These are phyloP conservation scores for Paramyrothecium sp. DNA, from an alignment of 2,329 filamentous ascomycete species.

Conservation along the genomic window DNA sequence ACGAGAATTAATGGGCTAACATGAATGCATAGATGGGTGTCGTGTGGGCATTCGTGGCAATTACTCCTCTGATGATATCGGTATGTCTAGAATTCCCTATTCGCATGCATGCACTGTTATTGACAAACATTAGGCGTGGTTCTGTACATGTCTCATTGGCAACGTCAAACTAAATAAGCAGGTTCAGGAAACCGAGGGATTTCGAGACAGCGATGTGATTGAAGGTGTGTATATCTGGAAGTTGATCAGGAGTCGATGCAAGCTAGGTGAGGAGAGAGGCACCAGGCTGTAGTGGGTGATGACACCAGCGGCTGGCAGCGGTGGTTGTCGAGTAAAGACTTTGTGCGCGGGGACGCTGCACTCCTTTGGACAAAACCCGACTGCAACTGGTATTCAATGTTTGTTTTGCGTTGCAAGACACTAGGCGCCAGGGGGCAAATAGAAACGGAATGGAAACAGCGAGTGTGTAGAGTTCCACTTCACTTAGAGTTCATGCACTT, in stretches of 20 bases:
- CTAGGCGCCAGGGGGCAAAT: too few species aligned
- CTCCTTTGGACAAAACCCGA: too few species aligned
- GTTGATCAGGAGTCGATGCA: constrained; percentile 15
- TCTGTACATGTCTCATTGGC: constrained; percentile 24
- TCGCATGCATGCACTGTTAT: constrained; percentile 5
- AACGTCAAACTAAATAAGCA: constrained; percentile 27
- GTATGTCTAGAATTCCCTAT: constrained; percentile 19
- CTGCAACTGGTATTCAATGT: too few species aligned
- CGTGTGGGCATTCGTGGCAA: constrained; percentile 63
- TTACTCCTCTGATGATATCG: constrained; percentile 55
- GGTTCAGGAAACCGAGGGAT: neutral
- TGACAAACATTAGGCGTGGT: constrained; percentile 15
- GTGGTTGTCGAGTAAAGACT: too few species aligned
- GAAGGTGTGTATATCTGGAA: constrained; percentile 27
- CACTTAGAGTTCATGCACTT: too few species aligned
- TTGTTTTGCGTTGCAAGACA: too few species aligned
- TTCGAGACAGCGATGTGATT: constrained; percentile 21
- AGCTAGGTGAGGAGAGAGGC: constrained; percentile 8
- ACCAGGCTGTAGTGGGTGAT: constrained; percentile 4
- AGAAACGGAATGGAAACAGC: too few species aligned
- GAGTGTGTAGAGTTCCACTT: too few species aligned
- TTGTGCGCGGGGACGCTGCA: too few species aligned
- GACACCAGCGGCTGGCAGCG: too few species aligned
- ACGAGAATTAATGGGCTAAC: constrained; percentile 1
- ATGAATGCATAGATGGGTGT: constrained; percentile 44